Conservation (phyloP, 75 land plant species). For the Pinus albicaulis region DNA sequence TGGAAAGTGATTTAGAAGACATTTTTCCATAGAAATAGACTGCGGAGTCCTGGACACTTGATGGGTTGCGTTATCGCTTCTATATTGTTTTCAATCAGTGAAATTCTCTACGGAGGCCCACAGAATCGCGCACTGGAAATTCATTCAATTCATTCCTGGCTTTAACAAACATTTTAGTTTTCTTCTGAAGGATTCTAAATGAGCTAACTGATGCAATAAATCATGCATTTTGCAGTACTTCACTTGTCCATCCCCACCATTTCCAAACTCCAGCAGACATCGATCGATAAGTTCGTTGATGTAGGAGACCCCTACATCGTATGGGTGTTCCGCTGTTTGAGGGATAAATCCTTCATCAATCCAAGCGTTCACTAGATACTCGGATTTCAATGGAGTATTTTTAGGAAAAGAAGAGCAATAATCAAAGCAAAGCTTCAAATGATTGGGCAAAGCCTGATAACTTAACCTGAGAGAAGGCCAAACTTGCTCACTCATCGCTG, state of each 20-base stretch:
- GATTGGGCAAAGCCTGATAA: constrained; percentile 22
- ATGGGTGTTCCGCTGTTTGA: constrained; percentile 4
- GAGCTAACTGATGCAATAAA: constrained; percentile 21
- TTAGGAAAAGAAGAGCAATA: constrained; percentile 34
- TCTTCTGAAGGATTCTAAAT: too few species aligned
- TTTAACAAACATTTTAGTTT: too few species aligned
- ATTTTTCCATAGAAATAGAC: too few species aligned
- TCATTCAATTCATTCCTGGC: too few species aligned
- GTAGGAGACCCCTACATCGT: constrained; percentile 23
- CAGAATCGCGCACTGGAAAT: too few species aligned
- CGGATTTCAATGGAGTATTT: constrained; percentile 4
- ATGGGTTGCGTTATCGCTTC: neutral
- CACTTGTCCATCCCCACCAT: neutral
- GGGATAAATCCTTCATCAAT: constrained; percentile 33
- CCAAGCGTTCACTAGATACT: constrained; percentile 27
- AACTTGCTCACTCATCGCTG: neutral
- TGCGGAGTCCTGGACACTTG: neutral
- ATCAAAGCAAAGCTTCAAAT: constrained; percentile 22
- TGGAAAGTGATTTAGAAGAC: too few species aligned
- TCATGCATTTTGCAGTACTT: constrained; percentile 29
- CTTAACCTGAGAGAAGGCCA: constrained; percentile 19
- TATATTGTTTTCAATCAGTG: constrained; percentile 8
- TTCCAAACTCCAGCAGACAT: constrained; percentile 27
- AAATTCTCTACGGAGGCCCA: neutral
- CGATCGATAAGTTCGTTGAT: constrained; percentile 25